Percentiles rank a stretch among this genome's conserved stretches.
Conservation (phyloP, 106 monocot genomes). For the Triglochin maritima region DNA sequence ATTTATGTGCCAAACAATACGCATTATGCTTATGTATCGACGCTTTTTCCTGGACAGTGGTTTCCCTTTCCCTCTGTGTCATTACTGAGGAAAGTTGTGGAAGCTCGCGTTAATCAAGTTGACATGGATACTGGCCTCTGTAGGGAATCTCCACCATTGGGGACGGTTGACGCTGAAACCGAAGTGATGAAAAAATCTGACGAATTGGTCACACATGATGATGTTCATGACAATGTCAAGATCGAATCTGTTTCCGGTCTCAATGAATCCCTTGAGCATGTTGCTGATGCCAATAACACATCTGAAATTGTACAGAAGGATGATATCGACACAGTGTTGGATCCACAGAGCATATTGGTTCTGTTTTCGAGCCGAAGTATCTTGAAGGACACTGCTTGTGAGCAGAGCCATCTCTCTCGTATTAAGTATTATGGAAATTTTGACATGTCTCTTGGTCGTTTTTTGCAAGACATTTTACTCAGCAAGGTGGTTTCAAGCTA, state of each 20-base stretch:
- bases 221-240: slow-evolving; percentile 3
- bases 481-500: slow-evolving; percentile 36
- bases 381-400: slow-evolving; percentile 50
- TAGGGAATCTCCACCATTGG: slow-evolving; percentile 16
- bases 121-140: background rate
- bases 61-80: slow-evolving; percentile 32
- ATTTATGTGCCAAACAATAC: too few relatives aligned
- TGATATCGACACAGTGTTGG: slow-evolving; percentile 33
- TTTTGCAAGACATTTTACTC: slow-evolving; percentile 66
- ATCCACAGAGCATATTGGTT: slow-evolving; percentile 67
- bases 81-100: slow-evolving; percentile 14
- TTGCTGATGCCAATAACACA: slow-evolving; percentile 13
- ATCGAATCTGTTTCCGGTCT: slow-evolving; percentile 8
- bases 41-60: slow-evolving; percentile 17
- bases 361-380: slow-evolving; percentile 50
- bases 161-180: slow-evolving; percentile 13
- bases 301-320: slow-evolving; percentile 8
- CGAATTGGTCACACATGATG: slow-evolving; percentile 20
- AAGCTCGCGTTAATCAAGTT: slow-evolving; percentile 12
- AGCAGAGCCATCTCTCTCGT: slow-evolving; percentile 69
- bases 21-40: background rate
- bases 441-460: slow-evolving; percentile 73
- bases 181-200: slow-evolving; percentile 5
- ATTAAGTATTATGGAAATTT: slow-evolving; percentile 86
- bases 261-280: slow-evolving; percentile 24